Conservation (phyloP, 768 basidiomycete species). For the Mycena filopes region DNA sequence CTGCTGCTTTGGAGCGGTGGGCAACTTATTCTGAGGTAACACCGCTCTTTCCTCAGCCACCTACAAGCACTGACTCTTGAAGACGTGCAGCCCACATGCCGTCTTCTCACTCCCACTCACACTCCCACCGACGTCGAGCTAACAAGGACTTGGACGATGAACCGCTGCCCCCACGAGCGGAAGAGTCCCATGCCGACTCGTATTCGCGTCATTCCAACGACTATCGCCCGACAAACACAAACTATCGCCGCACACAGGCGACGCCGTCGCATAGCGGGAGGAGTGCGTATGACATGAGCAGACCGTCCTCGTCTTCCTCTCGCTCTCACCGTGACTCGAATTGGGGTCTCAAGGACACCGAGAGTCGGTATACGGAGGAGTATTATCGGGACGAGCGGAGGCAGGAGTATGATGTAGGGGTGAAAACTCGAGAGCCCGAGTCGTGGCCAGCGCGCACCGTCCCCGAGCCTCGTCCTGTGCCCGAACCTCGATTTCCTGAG, state of each 20-base stretch:
- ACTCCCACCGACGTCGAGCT: conserved; percentile 63
- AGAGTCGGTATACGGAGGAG: conserved; percentile 51
- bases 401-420: conserved; percentile 58
- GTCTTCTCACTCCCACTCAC: conserved; percentile 51
- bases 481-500: conserved; percentile 50
- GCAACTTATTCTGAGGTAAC: conserved; percentile 29
- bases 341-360: conserved; percentile 61
- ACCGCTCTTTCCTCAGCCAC: conserved; percentile 37
- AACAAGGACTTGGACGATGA: conserved; percentile 63
- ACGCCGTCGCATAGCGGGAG: conserved; percentile 47
- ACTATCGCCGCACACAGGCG: conserved; percentile 56
- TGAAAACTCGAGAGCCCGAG: conserved; percentile 56
- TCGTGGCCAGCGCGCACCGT: conserved; percentile 54
- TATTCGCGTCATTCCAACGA: conserved; percentile 62
- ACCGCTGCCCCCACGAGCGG: conserved; percentile 58
- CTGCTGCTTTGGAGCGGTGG: conserved; percentile 10
- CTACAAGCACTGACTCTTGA: conserved; percentile 35
- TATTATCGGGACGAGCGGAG: conserved; percentile 59
- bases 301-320: conserved; percentile 61
- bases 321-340: conserved; percentile 63
- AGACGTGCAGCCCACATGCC: conserved; percentile 55
- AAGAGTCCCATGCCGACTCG: conserved; percentile 62
- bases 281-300: conserved; percentile 55
- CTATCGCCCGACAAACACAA: conserved; percentile 60
- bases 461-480: conserved; percentile 47